Conservation (phyloP, 2,329 filamentous ascomycete genomes). For the Dryadomyces quercivorus region DNA sequence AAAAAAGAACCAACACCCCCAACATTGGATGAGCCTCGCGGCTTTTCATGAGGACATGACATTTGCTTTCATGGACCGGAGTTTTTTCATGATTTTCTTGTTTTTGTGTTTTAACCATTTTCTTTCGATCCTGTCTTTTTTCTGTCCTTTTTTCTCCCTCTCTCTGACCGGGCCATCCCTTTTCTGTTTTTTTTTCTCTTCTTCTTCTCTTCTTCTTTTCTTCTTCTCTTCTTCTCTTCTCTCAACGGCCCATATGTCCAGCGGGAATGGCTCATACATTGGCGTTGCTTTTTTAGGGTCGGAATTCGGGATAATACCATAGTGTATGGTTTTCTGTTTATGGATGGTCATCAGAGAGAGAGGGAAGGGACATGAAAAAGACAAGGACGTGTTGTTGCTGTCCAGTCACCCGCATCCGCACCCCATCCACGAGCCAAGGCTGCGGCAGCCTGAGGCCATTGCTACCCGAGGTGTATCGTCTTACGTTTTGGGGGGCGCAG, state of each 20-base stretch:
- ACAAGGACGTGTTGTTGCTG: too few relatives aligned
- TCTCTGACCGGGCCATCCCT: neutral
- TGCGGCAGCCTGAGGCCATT: too few relatives aligned
- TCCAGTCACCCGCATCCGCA: too few relatives aligned
- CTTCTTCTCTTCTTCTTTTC: neutral
- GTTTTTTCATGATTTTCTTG: constrained; percentile 3
- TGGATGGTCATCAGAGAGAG: too few relatives aligned
- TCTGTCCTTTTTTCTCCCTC: neutral
- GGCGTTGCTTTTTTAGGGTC: neutral
- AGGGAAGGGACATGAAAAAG: too few relatives aligned
- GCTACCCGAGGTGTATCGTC: too few relatives aligned
- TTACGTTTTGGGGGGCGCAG: too few relatives aligned
- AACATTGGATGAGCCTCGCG: neutral
- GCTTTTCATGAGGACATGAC: neutral
- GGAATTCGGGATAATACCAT: neutral
- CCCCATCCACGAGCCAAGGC: too few relatives aligned
- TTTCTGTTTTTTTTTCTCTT: neutral
- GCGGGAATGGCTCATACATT: constrained; percentile 1
- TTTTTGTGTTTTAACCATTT: neutral
- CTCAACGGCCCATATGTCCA: neutral
- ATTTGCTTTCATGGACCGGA: neutral
- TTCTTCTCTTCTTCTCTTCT: neutral
- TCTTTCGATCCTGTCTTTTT: neutral
- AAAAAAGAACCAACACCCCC: neutral
- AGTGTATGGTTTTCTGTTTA: neutral